Percentiles rank a stretch among this genome's conserved stretches.
Evolutionary conservation across 345 rosid genomes (phyloP).

Genomic region (Euclidium syriacum): DNA sequence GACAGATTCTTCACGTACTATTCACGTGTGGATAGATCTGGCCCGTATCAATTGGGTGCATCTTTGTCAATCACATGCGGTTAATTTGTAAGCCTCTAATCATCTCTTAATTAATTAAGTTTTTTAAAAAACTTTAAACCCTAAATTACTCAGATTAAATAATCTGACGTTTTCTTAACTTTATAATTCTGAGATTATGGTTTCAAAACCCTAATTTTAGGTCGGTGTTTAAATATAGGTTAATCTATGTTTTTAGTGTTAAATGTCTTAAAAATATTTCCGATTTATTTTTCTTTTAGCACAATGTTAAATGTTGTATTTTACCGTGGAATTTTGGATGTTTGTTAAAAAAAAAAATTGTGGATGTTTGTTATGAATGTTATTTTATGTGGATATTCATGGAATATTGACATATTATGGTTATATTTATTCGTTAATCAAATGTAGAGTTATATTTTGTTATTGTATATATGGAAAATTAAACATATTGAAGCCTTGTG

Average conservation of each 20-base stretch:
- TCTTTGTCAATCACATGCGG: slow-evolving; percentile 19
- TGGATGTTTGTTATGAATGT: slow-evolving; percentile 22
- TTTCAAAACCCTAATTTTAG: slow-evolving; percentile 48
- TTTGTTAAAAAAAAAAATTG: too few relatives aligned
- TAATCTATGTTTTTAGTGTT: slow-evolving; percentile 3
- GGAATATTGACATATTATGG: neutral
- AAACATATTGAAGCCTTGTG: slow-evolving; percentile 5
- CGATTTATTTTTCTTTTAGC: slow-evolving; percentile 7
- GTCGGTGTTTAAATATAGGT: slow-evolving; percentile 9
- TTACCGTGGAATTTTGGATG: neutral
- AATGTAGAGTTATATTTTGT: slow-evolving; percentile 1
- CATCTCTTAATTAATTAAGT: slow-evolving; percentile 38
- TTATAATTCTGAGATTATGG: slow-evolving; percentile 18
- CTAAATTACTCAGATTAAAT: slow-evolving; percentile 32
- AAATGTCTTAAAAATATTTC: neutral
- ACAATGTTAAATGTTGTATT: neutral
- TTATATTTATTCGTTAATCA: neutral
- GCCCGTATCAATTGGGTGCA: slow-evolving; percentile 28
- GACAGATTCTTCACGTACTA: slow-evolving; percentile 39
- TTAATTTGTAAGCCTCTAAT: slow-evolving; percentile 19
- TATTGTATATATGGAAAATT: slow-evolving; percentile 9
- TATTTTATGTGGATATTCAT: slow-evolving; percentile 50
- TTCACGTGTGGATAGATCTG: slow-evolving; percentile 35
- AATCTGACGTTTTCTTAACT: slow-evolving; percentile 19
- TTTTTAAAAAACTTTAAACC: slow-evolving; percentile 39